Base-by-base conservation (phyloP, 2,329 filamentous ascomycete species). In the Fusarium concolor region DNA sequence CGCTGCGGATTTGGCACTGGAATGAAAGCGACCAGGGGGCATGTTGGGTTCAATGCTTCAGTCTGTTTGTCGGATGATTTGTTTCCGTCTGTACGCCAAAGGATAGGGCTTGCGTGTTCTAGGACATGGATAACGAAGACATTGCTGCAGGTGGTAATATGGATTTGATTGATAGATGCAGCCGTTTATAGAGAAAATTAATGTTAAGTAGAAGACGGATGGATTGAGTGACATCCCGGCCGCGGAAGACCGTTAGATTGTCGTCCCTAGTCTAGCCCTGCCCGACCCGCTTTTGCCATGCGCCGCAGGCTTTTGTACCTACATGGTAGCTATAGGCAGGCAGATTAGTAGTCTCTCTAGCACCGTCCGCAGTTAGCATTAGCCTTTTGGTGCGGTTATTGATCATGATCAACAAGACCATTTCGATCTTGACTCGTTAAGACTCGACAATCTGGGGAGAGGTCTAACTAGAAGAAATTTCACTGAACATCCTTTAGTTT, bases 271-370 rank as follows among this genome's bases (percentile, higher is more conserved):
- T 6, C 38, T 52, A 38, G 39, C 43, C 37, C 37, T 26, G 24
- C 20, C 49, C 45, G 63, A 29, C 63, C 63, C 56, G 46, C 56
- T 53, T 67, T 67, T 67, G 51, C 62, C 62, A 62, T 67, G 56
- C 50, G 51, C 43, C 26, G 35, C 37, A n/a, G 47, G 12, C 33
- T 41, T 5, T 22, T 12, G 29, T 31, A 31, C 29, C 29, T 31
- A 31, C 22, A 24, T 24, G n/a, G n/a, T n/a, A n/a, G n/a, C n/a
- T n/a, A n/a, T n/a, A n/a, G n/a, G n/a, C n/a, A n/a, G n/a, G n/a
- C n/a, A n/a, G 29, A 6, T 29, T 33, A 33, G 14, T 33, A 26
- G 24, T 8, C 8, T 5, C 5, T 10, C 26, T 26, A 26, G 26
- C 26, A 26, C 8, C 8, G 6, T 26, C 26, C 26, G 8, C 12